Conservation (phyloP, 495 filamentous ascomycete genomes). For the Friedmanniomyces simplex region DNA sequence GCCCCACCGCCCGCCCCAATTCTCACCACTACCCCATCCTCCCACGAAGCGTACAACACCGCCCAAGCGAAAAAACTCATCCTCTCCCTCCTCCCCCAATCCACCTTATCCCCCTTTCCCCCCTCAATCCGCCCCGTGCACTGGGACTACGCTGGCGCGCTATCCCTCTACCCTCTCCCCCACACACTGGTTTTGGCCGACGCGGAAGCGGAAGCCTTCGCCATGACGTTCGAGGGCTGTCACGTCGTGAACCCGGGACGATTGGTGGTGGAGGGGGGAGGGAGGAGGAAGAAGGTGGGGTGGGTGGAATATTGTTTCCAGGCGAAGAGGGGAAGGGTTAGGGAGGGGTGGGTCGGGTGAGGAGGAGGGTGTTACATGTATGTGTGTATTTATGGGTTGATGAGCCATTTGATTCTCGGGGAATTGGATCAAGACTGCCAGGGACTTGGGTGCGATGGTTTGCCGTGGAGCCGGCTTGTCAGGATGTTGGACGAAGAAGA, state of each 20-base stretch:
- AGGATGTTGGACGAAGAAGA: too few relatives aligned
- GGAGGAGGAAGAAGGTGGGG: constrained; percentile 37
- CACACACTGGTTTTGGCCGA: constrained; percentile 75
- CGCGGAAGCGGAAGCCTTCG: constrained; percentile 66
- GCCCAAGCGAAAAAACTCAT: constrained; percentile 62
- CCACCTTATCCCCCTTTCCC: constrained; percentile 76
- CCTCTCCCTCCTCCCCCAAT: constrained; percentile 90
- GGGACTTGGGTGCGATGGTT: too few relatives aligned
- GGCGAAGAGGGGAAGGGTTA: constrained; percentile 44
- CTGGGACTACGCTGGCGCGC: constrained; percentile 68
- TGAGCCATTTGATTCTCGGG: too few relatives aligned
- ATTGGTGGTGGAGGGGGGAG: constrained; percentile 48
- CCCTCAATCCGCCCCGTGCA: constrained; percentile 63
- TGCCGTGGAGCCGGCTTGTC: too few relatives aligned
- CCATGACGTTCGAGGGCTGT: constrained; percentile 85
- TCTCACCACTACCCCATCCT: not conserved
- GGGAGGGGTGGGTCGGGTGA: constrained; percentile 32
- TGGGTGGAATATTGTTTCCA: constrained; percentile 81
- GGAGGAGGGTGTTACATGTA: not conserved
- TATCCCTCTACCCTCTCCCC: constrained; percentile 81
- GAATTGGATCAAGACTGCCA: too few relatives aligned
- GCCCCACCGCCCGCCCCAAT: not conserved
- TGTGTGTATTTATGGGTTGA: too few relatives aligned
- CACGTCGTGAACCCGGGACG: constrained; percentile 90
- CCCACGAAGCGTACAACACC: constrained; percentile 25